phyloP scores from a whole-genome alignment of 495 filamentous ascomycete genomes.

The Xylaria bambusicola region DNA sequence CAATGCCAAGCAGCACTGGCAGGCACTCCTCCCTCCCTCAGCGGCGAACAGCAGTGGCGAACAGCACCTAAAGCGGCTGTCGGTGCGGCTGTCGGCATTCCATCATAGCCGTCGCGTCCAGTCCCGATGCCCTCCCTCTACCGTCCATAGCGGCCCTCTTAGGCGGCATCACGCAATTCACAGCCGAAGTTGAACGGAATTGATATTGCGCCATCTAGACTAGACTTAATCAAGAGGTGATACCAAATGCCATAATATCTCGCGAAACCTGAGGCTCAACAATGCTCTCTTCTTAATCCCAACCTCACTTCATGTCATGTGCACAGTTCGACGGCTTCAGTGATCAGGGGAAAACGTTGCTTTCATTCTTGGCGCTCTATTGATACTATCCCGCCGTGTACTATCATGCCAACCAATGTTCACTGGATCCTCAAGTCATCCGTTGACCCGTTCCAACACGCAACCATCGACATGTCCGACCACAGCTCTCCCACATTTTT shows the following conservation, averaged over 20 bases:
- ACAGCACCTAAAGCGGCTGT: slow-evolving; percentile 1
- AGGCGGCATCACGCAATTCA: slow-evolving; percentile 21
- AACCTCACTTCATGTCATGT: slow-evolving; percentile 27
- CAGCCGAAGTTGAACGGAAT: slow-evolving; percentile 15
- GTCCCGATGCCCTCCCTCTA: background rate
- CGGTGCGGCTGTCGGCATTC: slow-evolving; percentile 7
- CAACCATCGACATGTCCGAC: no score
- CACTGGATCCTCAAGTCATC: background rate
- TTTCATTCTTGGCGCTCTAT: background rate
- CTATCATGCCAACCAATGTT: background rate
- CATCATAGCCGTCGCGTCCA: background rate
- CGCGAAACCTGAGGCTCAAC: slow-evolving; percentile 33
- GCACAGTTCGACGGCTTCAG: background rate
- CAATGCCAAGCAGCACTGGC: no score
- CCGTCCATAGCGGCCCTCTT: background rate
- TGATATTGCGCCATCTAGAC: slow-evolving; percentile 35
- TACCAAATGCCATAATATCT: slow-evolving; percentile 24
- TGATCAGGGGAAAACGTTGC: background rate
- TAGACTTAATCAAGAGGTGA: slow-evolving; percentile 26
- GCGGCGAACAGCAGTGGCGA: no score
- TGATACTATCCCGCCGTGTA: background rate
- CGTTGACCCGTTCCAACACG: background rate
- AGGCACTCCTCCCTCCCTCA: no score
- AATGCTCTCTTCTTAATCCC: slow-evolving; percentile 23
- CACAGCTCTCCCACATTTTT: no score